Percentiles rank a stretch among this genome's conserved stretches.
Evolutionary conservation across 169 alveolate species (phyloP).

Genomic region (Theileria parva): DNA sequence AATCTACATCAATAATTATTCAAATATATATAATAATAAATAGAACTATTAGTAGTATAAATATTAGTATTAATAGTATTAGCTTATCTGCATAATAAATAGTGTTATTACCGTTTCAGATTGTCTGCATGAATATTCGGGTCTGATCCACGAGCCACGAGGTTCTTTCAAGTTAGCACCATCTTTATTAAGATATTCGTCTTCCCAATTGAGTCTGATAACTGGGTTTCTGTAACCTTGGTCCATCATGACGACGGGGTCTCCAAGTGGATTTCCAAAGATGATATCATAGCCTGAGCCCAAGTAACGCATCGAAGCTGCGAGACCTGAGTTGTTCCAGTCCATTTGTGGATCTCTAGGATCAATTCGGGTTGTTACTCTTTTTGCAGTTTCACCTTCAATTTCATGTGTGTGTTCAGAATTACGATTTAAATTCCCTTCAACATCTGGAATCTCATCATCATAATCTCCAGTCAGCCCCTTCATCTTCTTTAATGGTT

Average conservation of each 20-base stretch:
- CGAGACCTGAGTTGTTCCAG: conserved; percentile 44
- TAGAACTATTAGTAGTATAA: too few species aligned
- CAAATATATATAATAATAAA: too few species aligned
- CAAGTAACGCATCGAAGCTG: conserved; percentile 67
- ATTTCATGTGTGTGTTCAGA: background rate
- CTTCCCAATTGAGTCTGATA: conserved; percentile 66
- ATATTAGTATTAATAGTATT: too few species aligned
- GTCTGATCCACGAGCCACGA: conserved; percentile 77
- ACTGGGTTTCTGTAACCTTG: conserved; percentile 83
- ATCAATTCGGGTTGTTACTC: background rate
- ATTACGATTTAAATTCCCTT: too few species aligned
- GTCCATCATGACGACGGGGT: conserved; percentile 78
- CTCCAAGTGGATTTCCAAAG: conserved; percentile 84
- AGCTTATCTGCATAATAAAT: too few species aligned
- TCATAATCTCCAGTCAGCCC: too few species aligned
- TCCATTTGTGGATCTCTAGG: background rate
- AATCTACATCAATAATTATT: background rate
- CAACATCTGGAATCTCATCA: too few species aligned
- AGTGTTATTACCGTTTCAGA: conserved; percentile 65
- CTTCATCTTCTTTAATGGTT: too few species aligned
- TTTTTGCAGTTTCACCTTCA: background rate
- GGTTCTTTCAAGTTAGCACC: conserved; percentile 75
- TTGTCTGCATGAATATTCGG: conserved; percentile 79
- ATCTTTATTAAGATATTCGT: conserved; percentile 41
- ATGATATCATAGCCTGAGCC: conserved; percentile 82